A percentile compares a stretch with the other conserved stretches of the same genome.
phyloP scores from a whole-genome alignment of 257 asterid species.

The Eustoma russellianum region DNA sequence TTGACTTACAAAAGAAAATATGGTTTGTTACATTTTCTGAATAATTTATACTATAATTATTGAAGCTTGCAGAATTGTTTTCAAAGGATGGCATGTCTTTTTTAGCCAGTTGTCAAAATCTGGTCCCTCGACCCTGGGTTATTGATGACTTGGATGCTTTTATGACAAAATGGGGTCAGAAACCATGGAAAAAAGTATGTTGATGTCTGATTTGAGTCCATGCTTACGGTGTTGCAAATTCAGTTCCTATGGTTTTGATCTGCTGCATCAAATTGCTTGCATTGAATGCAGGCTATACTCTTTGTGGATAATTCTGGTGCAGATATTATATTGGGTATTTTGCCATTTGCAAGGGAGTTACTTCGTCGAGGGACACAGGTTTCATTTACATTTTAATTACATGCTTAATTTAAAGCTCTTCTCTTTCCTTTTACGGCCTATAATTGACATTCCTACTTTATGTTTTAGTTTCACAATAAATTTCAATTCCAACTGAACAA shows the following conservation, averaged over 20 bases:
- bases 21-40: not conserved
- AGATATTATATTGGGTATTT: conserved; percentile 81
- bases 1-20: too few relatives aligned
- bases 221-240: conserved; percentile 4
- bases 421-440: too few relatives aligned
- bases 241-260: conserved; percentile 8
- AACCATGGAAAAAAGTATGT: conserved; percentile 68
- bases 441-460: too few relatives aligned
- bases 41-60: conserved; percentile 13
- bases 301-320: conserved; percentile 98
- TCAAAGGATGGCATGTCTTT: conserved; percentile 93
- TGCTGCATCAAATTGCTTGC: conserved; percentile 13
- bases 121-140: conserved; percentile 97
- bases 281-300: conserved; percentile 60
- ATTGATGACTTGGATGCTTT: conserved; percentile 85
- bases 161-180: conserved; percentile 54
- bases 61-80: conserved; percentile 90
- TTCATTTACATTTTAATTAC: conserved; percentile 7
- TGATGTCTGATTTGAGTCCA: conserved; percentile 2
- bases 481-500: too few relatives aligned
- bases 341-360: conserved; percentile 92
- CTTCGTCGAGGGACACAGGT: conserved; percentile 87
- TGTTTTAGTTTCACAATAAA: too few relatives aligned
- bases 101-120: conserved; percentile 91
- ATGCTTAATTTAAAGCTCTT: not conserved